Base-by-base conservation (phyloP, 176 grass and related monocot genomes). In the Poa pratensis region DNA sequence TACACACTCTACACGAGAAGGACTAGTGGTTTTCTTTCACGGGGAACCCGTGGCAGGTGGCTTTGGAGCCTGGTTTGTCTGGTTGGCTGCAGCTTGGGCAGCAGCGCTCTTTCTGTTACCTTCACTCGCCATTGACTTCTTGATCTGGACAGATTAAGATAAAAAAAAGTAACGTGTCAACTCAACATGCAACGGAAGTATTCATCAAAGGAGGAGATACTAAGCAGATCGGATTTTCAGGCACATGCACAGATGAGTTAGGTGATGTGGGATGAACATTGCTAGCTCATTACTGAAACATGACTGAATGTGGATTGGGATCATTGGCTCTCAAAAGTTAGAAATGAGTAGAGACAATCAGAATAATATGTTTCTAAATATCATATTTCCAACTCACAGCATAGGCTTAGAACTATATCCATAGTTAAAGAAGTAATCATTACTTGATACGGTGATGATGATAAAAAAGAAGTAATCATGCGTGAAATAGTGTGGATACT, bases 1-100 rank as follows among this genome's bases (percentile, higher is more conserved):
- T 81, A 73, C 70, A 80, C 37, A 50, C n/a, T 52, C 42, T 64
- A 59, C 71, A 69, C n/a, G n/a, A n/a, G 39, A 72, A 62, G 6
- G 63, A 20, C 49, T 55, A 8, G 20, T 83, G 64, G 40, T 23
- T 52, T 23, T 83, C 22, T 87, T 86, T 94, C 53, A 91, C 19
- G 90, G 90, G 46, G 93, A 92, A 54, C 76, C 69, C 23, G 84
- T 80, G 12, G 54, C 63, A 34, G 90, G 82, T 81, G 86, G 90
- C 68, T 95, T 95, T 20, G 76, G 27, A 77, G 82, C 69, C 80
- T 94, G 93, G 63, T 85, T 82, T 90, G 90, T 94, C 62, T 83
- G 88, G 80, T 77, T 86, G 19, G 88, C 82, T 86, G 85, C 57
- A 75, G 80, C 69, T 78, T 92, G 87, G 26, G 75, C 79, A 82